Percentiles rank a stretch among this genome's conserved stretches.
Conservation (phyloP, 1,139 yeast species). For the Scheffersomyces titani region DNA sequence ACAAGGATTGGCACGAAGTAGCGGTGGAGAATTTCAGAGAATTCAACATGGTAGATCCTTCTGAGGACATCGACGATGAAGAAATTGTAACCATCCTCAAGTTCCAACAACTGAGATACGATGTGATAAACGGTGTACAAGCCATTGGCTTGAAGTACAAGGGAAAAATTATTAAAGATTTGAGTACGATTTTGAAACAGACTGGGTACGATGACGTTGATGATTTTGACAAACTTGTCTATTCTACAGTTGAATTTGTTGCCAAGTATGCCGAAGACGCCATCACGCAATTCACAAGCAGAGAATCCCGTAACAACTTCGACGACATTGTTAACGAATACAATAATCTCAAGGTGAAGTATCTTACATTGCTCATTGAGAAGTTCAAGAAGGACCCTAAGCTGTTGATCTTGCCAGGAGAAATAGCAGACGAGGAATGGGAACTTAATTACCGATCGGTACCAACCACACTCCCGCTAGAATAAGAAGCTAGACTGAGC, state of each 20-base stretch:
- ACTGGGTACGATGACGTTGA: not conserved
- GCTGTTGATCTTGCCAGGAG: not conserved
- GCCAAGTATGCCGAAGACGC: not conserved
- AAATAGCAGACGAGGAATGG: conserved; percentile 1
- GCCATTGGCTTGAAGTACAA: conserved; percentile 17
- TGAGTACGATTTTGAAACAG: not conserved
- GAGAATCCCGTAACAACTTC: conserved; percentile 1
- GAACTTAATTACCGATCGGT: not conserved
- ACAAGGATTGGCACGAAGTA: conserved; percentile 14
- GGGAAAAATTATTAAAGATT: conserved; percentile 10
- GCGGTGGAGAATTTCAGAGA: conserved; percentile 6
- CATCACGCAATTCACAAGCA: not conserved
- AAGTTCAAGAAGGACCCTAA: conserved; percentile 1
- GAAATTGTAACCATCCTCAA: conserved; percentile 12
- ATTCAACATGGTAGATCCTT: conserved; percentile 10
- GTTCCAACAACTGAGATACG: conserved; percentile 15
- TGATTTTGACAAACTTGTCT: not conserved
- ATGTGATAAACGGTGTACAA: conserved; percentile 13
- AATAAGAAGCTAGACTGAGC: not conserved
- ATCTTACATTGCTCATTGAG: not conserved
- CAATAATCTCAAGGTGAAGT: not conserved
- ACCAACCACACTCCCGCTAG: not conserved
- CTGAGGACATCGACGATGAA: conserved; percentile 9
- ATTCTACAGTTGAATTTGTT: not conserved
- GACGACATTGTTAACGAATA: conserved; percentile 3